Evolutionary conservation across 345 rosid genomes (phyloP).

Genomic region (Acer campestre): DNA sequence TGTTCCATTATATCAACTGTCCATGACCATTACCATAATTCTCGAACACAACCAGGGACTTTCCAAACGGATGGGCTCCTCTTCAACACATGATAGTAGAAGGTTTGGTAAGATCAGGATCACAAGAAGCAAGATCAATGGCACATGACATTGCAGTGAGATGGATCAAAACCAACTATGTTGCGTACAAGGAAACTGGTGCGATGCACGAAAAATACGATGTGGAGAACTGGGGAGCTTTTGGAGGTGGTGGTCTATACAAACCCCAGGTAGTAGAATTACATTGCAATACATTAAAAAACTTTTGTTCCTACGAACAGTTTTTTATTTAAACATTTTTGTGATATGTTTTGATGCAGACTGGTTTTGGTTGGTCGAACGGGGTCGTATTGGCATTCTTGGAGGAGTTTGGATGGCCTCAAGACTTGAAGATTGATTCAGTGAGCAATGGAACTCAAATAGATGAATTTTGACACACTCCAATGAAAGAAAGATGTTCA

Average conservation of each 20-base stretch:
- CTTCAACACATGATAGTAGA: slow-evolving; percentile 78
- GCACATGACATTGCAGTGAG: slow-evolving; percentile 75
- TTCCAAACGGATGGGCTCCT: slow-evolving; percentile 95
- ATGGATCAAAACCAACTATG: slow-evolving; percentile 76
- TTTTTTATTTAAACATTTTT: not conserved
- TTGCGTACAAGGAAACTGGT: slow-evolving; percentile 54
- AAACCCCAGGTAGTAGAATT: slow-evolving; percentile 31
- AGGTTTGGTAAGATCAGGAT: slow-evolving; percentile 64
- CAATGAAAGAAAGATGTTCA: no score
- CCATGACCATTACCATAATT: not conserved
- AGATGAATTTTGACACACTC: not conserved
- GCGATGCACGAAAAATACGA: slow-evolving; percentile 56
- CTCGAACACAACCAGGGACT: slow-evolving; percentile 62
- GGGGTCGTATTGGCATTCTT: slow-evolving; percentile 81
- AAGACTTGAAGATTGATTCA: slow-evolving; percentile 43
- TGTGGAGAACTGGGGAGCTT: slow-evolving; percentile 46
- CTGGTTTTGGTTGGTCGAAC: slow-evolving; percentile 96
- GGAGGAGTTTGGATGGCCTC: slow-evolving; percentile 96
- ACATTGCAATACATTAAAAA: not conserved
- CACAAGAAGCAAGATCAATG: slow-evolving; percentile 53
- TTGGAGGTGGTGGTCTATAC: slow-evolving; percentile 53
- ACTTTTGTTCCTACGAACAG: not conserved
- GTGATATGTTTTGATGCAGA: slow-evolving; percentile 45
- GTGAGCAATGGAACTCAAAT: not conserved
- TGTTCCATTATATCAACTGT: not conserved